These are phyloP conservation scores for Austroboletus festivus DNA, from an alignment of 768 basidiomycete species.

Conservation along the genomic window DNA sequence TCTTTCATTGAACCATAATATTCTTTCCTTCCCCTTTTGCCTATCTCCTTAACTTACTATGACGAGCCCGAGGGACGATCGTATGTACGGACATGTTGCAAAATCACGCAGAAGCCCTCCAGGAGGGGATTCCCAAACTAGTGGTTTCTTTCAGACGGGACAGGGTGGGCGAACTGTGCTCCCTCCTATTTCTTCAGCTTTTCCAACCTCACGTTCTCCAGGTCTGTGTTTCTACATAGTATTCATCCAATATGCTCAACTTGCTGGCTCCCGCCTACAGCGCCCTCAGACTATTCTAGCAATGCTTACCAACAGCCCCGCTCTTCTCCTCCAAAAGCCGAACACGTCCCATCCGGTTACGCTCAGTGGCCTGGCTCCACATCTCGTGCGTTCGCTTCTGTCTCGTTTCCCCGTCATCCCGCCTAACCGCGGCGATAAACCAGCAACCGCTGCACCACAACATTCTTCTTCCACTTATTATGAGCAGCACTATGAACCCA, in stretches of 20 bases:
- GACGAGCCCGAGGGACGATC: constrained; percentile 72
- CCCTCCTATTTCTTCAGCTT: constrained; percentile 79
- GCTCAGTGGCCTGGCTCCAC: constrained; percentile 39
- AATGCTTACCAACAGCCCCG: constrained; percentile 60
- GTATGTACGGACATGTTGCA: constrained; percentile 61
- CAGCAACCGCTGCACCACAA: constrained; percentile 43
- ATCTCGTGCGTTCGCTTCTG: constrained; percentile 33
- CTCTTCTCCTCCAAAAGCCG: constrained; percentile 57
- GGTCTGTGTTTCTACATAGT: constrained; percentile 69
- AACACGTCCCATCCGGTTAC: constrained; percentile 51
- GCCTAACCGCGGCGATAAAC: constrained; percentile 5
- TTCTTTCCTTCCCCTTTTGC: constrained; percentile 50
- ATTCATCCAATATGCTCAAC: constrained; percentile 56
- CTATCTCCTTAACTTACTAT: constrained; percentile 59
- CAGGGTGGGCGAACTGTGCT: constrained; percentile 89
- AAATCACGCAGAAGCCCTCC: constrained; percentile 65
- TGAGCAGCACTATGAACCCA: constrained; percentile 52
- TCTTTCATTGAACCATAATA: constrained; percentile 43
- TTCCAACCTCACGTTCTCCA: constrained; percentile 89
- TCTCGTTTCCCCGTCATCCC: constrained; percentile 3
- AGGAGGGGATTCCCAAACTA: constrained; percentile 56
- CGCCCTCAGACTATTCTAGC: constrained; percentile 54
- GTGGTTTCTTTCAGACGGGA: constrained; percentile 70
- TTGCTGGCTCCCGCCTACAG: constrained; percentile 53
- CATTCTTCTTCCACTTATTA: constrained; percentile 48